Evolutionary conservation across 2,329 filamentous ascomycete genomes (phyloP).

Genomic region (Neofusicoccum sp.): DNA sequence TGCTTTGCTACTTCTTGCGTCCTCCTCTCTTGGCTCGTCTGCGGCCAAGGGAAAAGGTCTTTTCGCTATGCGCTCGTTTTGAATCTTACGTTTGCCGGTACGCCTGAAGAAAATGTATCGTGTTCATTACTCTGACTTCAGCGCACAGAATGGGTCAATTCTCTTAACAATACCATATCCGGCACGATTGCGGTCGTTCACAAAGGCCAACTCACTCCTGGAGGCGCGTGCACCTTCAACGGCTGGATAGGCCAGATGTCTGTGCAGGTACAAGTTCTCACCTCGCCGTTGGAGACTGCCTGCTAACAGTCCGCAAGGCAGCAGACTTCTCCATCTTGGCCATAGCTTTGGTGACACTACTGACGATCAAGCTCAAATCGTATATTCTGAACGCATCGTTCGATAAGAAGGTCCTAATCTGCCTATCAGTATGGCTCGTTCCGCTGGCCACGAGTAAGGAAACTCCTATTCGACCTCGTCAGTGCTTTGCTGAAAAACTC

Average conservation of each 20-base stretch:
- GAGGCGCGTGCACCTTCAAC: slow-evolving; percentile 42
- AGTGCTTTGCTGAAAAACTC: background rate
- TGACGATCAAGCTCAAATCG: slow-evolving; percentile 39
- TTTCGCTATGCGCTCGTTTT: slow-evolving; percentile 28
- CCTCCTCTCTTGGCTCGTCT: slow-evolving; percentile 25
- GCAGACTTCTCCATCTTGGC: slow-evolving; percentile 44
- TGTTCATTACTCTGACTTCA: background rate
- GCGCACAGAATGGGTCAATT: slow-evolving; percentile 45
- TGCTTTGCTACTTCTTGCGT: slow-evolving; percentile 22
- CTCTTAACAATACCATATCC: slow-evolving; percentile 45
- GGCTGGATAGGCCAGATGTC: slow-evolving; percentile 48
- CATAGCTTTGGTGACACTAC: slow-evolving; percentile 45
- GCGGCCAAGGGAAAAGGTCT: slow-evolving; percentile 23
- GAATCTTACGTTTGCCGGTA: slow-evolving; percentile 28
- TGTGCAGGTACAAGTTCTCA: slow-evolving; percentile 38
- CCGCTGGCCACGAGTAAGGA: slow-evolving; percentile 38
- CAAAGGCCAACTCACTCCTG: slow-evolving; percentile 26
- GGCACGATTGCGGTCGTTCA: slow-evolving; percentile 37
- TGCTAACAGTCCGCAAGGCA: slow-evolving; percentile 21
- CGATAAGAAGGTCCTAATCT: slow-evolving; percentile 34
- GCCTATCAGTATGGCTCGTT: slow-evolving; percentile 42
- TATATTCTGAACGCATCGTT: slow-evolving; percentile 33
- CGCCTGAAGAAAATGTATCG: background rate
- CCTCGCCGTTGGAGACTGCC: background rate
- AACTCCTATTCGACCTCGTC: background rate